phyloP scores from a whole-genome alignment of 176 grass and related monocot species.

The barley (Hordeum vulgare) region DNA sequence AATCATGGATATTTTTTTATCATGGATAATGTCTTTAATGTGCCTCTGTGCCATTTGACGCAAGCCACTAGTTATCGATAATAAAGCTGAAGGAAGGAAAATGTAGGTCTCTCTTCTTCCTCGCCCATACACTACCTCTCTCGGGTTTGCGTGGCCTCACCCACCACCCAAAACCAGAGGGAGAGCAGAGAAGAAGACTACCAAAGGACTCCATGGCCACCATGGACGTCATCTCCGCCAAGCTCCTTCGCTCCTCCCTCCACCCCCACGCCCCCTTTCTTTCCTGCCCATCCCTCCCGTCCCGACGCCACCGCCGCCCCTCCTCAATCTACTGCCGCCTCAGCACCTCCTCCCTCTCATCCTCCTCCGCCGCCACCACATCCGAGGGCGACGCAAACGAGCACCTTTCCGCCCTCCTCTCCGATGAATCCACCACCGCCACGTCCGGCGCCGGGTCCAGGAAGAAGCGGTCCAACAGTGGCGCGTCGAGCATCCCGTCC shows the following conservation, averaged over 20 bases:
- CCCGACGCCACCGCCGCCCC: slow-evolving; percentile 13
- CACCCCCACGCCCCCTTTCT: slow-evolving; percentile 10
- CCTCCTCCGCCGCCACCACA: slow-evolving; percentile 20
- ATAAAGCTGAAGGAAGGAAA: neutral
- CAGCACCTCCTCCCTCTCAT: slow-evolving; percentile 22
- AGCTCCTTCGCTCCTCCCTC: slow-evolving; percentile 43
- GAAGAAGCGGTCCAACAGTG: slow-evolving; percentile 63
- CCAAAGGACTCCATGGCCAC: slow-evolving; percentile 21
- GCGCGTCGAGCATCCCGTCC: slow-evolving; percentile 83
- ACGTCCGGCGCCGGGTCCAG: slow-evolving; percentile 14
- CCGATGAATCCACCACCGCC: neutral
- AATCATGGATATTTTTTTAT: no score
- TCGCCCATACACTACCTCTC: neutral
- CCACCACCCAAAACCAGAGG: slow-evolving; percentile 23
- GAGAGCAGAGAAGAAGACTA: neutral
- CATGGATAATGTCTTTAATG: no score
- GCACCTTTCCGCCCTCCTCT: slow-evolving; percentile 53
- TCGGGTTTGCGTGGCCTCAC: slow-evolving; percentile 17
- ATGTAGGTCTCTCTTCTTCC: neutral
- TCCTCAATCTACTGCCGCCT: slow-evolving; percentile 35
- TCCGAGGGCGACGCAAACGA: neutral
- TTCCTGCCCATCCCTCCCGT: neutral
- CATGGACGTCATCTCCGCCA: slow-evolving; percentile 64
- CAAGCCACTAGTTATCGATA: no score
- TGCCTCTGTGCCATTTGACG: no score